A percentile compares a stretch with the other conserved stretches of the same genome.
phyloP scores from a whole-genome alignment of 495 filamentous ascomycete species.

The Neurospora tetrasperma region DNA sequence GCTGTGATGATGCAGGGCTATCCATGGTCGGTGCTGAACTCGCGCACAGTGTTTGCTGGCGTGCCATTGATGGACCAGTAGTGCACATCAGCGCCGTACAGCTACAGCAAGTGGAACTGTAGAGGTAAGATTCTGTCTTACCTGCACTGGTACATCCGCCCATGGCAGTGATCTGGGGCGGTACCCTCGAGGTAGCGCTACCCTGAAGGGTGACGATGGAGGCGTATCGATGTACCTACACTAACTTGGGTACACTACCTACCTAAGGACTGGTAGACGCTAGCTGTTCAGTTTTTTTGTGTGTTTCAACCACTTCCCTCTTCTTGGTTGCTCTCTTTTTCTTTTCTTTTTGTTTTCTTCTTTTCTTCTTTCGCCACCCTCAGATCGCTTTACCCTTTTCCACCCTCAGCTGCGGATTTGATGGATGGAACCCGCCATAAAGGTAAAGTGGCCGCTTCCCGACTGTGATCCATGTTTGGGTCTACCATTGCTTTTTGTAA shows the following conservation, averaged over 20 bases:
- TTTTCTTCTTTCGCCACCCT: not conserved
- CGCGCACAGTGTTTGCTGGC: not conserved
- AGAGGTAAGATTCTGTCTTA: not conserved
- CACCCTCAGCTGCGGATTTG: not conserved
- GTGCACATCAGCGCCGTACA: not conserved
- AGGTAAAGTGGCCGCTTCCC: not conserved
- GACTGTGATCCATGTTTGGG: not conserved
- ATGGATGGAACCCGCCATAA: not conserved
- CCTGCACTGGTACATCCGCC: not conserved
- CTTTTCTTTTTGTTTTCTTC: not conserved
- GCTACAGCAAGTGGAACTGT: not conserved
- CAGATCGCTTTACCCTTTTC: not conserved
- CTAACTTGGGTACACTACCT: no score
- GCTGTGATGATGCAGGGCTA: not conserved
- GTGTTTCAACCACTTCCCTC: not conserved
- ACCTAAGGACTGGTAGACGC: not conserved
- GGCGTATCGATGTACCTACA: not conserved
- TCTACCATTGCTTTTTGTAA: not conserved
- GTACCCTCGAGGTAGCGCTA: not conserved
- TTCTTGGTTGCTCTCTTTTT: not conserved
- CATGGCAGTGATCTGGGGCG: not conserved
- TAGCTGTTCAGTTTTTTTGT: not conserved
- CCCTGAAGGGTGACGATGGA: not conserved
- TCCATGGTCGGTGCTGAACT: not conserved
- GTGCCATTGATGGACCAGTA: not conserved